These are phyloP conservation scores for Pleoardoris graminearum DNA, from an alignment of 2,329 filamentous ascomycete genomes.

Conservation along the genomic window DNA sequence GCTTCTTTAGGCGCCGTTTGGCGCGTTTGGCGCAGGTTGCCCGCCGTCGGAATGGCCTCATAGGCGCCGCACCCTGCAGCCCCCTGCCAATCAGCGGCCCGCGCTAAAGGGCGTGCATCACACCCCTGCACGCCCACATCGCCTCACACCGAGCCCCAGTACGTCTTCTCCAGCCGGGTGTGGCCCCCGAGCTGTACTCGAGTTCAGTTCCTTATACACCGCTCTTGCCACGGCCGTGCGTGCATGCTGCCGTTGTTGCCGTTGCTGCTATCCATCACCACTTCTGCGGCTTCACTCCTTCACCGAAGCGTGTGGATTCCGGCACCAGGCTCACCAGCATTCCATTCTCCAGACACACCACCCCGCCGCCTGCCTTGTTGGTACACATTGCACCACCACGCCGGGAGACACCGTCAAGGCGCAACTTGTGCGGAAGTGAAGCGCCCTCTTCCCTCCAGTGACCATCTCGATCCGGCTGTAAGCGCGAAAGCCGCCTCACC, in stretches of 20 bases:
- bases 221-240: conserved; percentile 30
- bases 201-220: conserved; percentile 34
- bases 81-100: conserved; percentile 15
- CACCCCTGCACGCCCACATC: conserved; percentile 6
- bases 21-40: conserved; percentile 23
- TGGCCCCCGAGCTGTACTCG: conserved; percentile 20
- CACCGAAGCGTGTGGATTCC: not conserved
- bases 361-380: not conserved
- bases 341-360: not conserved
- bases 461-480: conserved; percentile 10
- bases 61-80: conserved; percentile 9
- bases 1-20: conserved; percentile 25
- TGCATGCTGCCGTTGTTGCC: conserved; percentile 18
- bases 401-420: not conserved
- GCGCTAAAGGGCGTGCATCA: not conserved
- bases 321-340: not conserved
- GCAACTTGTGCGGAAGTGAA: not conserved
- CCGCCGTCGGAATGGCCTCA: conserved; percentile 11
- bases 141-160: conserved; percentile 24
- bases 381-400: not conserved
- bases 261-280: conserved; percentile 12
- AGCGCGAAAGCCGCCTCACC: conserved; percentile 27
- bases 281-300: not conserved
- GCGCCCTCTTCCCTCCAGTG: conserved; percentile 1
- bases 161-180: conserved; percentile 25